Evolutionary conservation across 2,329 filamentous ascomycete genomes (phyloP).

Genomic region (Aureobasidium sp.): DNA sequence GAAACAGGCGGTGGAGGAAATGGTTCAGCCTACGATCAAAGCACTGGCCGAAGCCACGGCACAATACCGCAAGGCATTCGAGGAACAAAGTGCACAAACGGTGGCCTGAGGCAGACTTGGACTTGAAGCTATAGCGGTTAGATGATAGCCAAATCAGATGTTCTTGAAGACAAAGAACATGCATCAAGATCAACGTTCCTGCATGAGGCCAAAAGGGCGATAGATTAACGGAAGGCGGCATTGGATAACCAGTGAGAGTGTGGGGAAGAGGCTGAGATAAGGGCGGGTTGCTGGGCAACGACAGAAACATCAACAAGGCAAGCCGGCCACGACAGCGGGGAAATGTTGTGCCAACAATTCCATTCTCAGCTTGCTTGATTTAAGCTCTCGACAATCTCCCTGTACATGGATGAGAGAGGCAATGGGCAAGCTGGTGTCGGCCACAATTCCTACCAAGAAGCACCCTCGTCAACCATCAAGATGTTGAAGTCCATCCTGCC

Average conservation of each 20-base stretch:
- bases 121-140: background rate
- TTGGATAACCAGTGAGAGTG: background rate
- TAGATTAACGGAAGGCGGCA: background rate
- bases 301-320: conserved; percentile 7
- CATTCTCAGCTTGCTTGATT: background rate
- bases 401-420: conserved; percentile 10
- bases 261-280: conserved; percentile 4
- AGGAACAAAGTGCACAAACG: conserved; percentile 41
- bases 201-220: background rate
- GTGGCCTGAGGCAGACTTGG: background rate
- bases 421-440: background rate
- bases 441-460: background rate
- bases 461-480: conserved; percentile 21
- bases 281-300: conserved; percentile 9
- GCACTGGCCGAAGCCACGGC: conserved; percentile 62
- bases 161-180: background rate
- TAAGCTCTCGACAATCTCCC: background rate
- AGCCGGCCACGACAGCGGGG: background rate
- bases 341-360: conserved; percentile 6
- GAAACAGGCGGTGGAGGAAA: conserved; percentile 62
- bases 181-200: background rate
- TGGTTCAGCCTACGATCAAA: conserved; percentile 67
- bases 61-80: conserved; percentile 65
- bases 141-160: background rate
- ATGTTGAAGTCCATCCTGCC: conserved; percentile 47